Percentiles rank a stretch among this genome's conserved stretches.
Conservation (phyloP, 1,139 yeast species). For the Suhomyces maxii region DNA sequence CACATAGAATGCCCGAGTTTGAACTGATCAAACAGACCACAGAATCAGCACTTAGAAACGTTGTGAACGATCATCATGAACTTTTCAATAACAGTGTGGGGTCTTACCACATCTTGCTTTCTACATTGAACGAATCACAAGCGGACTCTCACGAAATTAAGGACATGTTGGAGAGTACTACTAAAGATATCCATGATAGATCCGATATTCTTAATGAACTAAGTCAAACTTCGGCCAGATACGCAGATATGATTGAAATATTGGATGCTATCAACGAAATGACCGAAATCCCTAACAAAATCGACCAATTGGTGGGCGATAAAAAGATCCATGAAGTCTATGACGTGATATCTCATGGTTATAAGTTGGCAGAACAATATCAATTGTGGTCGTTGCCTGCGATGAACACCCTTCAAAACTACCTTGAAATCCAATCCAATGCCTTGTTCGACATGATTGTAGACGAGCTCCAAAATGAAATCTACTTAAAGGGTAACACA, state of each 20-base stretch:
- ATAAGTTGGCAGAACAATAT: conserved; percentile 56
- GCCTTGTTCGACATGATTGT: conserved; percentile 68
- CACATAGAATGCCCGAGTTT: conserved; percentile 66
- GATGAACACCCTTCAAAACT: conserved; percentile 54
- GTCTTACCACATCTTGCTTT: conserved; percentile 41
- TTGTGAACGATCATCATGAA: conserved; percentile 82
- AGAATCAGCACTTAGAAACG: conserved; percentile 57
- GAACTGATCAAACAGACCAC: conserved; percentile 54
- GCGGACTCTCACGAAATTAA: conserved; percentile 41
- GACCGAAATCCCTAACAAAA: conserved; percentile 56
- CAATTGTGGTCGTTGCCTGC: conserved; percentile 65
- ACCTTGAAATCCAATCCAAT: conserved; percentile 63
- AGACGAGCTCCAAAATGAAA: conserved; percentile 73
- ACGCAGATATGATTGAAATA: conserved; percentile 69
- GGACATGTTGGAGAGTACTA: conserved; percentile 45
- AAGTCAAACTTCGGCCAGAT: conserved; percentile 60
- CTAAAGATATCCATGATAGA: conserved; percentile 53
- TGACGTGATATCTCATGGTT: conserved; percentile 57
- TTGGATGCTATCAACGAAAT: conserved; percentile 69
- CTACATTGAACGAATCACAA: conserved; percentile 59
- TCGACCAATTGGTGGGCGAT: conserved; percentile 66
- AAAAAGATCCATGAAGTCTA: conserved; percentile 74
- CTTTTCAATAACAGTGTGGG: conserved; percentile 70
- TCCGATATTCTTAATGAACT: conserved; percentile 62
- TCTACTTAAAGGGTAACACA: conserved; percentile 54